Evolutionary conservation across 2,329 filamentous ascomycete species (phyloP).

Genomic region (Penicillium nordicum): DNA sequence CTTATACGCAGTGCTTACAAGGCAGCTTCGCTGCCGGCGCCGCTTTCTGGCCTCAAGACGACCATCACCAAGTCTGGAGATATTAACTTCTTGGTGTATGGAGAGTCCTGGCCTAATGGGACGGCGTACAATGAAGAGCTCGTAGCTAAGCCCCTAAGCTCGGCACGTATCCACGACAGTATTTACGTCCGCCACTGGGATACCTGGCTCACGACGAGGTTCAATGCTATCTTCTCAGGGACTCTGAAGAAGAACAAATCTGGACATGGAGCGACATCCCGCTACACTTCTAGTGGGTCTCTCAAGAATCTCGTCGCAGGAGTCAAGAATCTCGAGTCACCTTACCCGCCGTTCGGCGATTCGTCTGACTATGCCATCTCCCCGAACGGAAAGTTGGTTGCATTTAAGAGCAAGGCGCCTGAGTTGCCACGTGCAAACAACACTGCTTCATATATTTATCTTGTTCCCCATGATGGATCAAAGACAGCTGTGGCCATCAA

Average conservation of each 20-base stretch:
- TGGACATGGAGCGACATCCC: constrained; percentile 35
- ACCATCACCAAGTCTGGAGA: constrained; percentile 40
- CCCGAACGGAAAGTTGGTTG: constrained; percentile 39
- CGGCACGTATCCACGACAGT: constrained; percentile 67
- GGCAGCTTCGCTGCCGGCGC: constrained; percentile 37
- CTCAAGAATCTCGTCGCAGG: constrained; percentile 46
- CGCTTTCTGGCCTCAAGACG: constrained; percentile 40
- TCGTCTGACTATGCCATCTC: constrained; percentile 71
- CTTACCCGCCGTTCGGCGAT: constrained; percentile 67
- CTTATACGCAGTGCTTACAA: constrained; percentile 31
- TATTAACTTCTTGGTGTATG: constrained; percentile 54
- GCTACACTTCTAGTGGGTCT: constrained; percentile 52
- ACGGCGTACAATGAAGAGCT: constrained; percentile 64
- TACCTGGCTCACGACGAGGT: constrained; percentile 65
- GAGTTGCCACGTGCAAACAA: constrained; percentile 52
- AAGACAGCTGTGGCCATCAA: constrained; percentile 47
- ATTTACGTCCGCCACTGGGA: constrained; percentile 85
- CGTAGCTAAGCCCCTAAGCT: constrained; percentile 58
- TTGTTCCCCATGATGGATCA: constrained; percentile 63
- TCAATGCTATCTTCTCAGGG: constrained; percentile 70
- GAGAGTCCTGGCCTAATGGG: constrained; percentile 65
- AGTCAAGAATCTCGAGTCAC: constrained; percentile 45
- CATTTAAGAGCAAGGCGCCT: constrained; percentile 44
- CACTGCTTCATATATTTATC: constrained; percentile 80
- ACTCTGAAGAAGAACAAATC: constrained; percentile 47